Evolutionary conservation across 805 yeast genomes (phyloP), one percentile per base, ranked within the genome.

Genomic region (Hanseniaspora occidentalis): DNA sequence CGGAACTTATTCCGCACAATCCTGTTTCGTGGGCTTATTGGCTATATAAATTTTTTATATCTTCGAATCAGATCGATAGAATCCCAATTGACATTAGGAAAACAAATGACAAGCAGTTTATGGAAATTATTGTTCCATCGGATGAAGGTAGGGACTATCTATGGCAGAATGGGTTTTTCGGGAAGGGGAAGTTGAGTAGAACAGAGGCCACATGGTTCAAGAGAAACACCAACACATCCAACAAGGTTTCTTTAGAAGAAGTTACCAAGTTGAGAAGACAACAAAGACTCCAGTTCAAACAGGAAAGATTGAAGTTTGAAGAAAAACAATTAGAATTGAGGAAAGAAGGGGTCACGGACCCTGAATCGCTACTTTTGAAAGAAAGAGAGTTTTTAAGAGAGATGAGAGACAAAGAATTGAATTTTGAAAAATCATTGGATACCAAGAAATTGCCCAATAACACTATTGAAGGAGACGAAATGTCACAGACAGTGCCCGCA

Each of bases 121-220:
- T 25, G 29, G 14, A 29, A 13, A 29, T 29, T 4, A 29, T 3
- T 16, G 33, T 29, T n/a, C 33, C 18, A 3, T 14, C 4, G 4
- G 8, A 6, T n/a, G 17, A 29, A 14, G 18, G 17, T 29, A 16
- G 79, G 75, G 48, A 51, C 17, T 58, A 59, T 31, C 61, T 92
- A 2, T 92, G 97, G 97, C 60, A 66, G 14, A 70, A 70, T 49
- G 98, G 98, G 1, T 92, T 86, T 54, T 92, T 85, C 54, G 98
- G 98, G 6, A 92, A 89, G 53, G 98, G 97, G 2, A 72, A 74
- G 2, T 62, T 86, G 35, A 83, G 95, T 26, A 67, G 98, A 47
- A 81, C 94, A 43, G 96, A 92, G 54, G 95, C 98, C 0, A 75
- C 95, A 0, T 92, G 97, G 96, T 59, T 55, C 35, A 66, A 64